A percentile compares a stretch with the other conserved stretches of the same genome.
phyloP scores from a whole-genome alignment of 2,329 filamentous ascomycete species.

The Penicillium sumatraense region DNA sequence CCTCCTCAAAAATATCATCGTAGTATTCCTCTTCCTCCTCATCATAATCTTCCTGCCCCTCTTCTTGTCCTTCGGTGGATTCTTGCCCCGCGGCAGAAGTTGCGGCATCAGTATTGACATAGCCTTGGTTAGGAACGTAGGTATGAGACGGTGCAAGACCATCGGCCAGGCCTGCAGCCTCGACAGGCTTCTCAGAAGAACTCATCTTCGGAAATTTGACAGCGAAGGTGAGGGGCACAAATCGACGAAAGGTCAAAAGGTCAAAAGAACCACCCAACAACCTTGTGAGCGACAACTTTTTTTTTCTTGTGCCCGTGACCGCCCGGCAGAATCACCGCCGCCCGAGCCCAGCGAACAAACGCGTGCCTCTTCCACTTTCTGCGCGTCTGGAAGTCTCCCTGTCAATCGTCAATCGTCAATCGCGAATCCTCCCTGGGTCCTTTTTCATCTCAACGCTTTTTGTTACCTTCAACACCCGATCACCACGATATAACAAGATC shows the following conservation, averaged over 20 bases:
- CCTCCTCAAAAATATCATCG: slow-evolving; percentile 62
- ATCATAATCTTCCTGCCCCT: slow-evolving; percentile 60
- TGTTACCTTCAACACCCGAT: no score
- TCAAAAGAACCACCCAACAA: slow-evolving; percentile 11
- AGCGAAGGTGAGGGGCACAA: slow-evolving; percentile 1
- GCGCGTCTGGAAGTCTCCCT: slow-evolving; percentile 22
- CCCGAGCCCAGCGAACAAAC: slow-evolving; percentile 30
- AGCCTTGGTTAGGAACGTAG: slow-evolving; percentile 56
- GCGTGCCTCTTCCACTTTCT: no score
- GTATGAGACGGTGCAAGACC: slow-evolving; percentile 52
- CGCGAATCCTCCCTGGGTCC: slow-evolving; percentile 14
- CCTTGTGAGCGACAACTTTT: slow-evolving; percentile 14
- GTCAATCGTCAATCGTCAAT: slow-evolving; percentile 20
- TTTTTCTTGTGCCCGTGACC: slow-evolving; percentile 34
- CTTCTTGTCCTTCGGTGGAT: slow-evolving; percentile 41
- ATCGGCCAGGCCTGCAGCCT: slow-evolving; percentile 44
- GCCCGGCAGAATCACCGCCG: slow-evolving; percentile 44
- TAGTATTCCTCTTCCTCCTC: slow-evolving; percentile 55
- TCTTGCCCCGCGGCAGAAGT: slow-evolving; percentile 38
- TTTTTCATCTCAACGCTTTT: slow-evolving; percentile 6
- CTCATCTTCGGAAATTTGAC: slow-evolving; percentile 28
- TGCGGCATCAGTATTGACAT: slow-evolving; percentile 44
- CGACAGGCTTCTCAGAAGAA: slow-evolving; percentile 23
- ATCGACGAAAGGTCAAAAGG: neutral
- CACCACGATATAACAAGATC: no score